A percentile compares a stretch with the other conserved stretches of the same genome.
Conservation (phyloP, 306 rosid species). For the Vigna hirtella region DNA sequence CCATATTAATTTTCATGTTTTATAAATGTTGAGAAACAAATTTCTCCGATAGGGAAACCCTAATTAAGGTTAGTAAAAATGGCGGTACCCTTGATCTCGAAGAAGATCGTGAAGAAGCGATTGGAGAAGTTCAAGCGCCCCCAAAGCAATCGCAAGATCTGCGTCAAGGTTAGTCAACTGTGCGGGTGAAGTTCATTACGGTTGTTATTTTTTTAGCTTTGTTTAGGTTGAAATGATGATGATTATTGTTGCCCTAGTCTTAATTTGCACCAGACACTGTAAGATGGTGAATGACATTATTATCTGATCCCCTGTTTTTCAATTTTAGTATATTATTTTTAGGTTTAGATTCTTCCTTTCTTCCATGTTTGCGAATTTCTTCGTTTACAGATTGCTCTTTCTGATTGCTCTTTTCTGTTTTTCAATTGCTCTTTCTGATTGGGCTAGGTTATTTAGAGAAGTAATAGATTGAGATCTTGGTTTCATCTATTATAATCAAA, state of each 20-base stretch:
- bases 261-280: slow-evolving; percentile 63
- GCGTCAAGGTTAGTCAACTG: slow-evolving; percentile 65
- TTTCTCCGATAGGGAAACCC: background rate
- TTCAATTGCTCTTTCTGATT: too few species aligned
- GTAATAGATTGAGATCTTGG: too few species aligned
- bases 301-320: slow-evolving; percentile 57
- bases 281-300: slow-evolving; percentile 74
- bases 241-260: slow-evolving; percentile 85
- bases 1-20: background rate
- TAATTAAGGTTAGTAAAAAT: slow-evolving; percentile 29
- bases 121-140: slow-evolving; percentile 80
- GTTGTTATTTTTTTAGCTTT: background rate
- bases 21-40: background rate
- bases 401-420: too few species aligned
- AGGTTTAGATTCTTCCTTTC: background rate
- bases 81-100: slow-evolving; percentile 80
- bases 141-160: slow-evolving; percentile 83
- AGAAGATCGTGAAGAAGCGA: slow-evolving; percentile 81
- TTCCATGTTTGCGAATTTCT: background rate
- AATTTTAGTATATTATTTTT: background rate
- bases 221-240: slow-evolving; percentile 47
- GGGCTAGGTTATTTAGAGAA: too few species aligned
- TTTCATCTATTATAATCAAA: too few species aligned
- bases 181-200: background rate
- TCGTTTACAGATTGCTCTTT: background rate